These are phyloP conservation scores for Carex sylvatica DNA, from an alignment of 202 grass and related monocot species.

Conservation along the genomic window DNA sequence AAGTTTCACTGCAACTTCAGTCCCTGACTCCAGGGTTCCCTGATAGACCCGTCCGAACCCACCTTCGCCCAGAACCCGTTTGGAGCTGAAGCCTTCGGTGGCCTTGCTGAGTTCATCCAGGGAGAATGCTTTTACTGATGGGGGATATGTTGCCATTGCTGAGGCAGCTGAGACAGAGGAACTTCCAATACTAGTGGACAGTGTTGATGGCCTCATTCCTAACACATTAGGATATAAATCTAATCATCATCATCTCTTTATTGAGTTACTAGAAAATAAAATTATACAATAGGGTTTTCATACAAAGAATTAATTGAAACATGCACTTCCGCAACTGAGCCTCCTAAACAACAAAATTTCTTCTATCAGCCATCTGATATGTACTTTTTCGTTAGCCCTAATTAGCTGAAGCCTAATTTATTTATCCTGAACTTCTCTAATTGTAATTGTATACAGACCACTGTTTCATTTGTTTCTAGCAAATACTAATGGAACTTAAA, in stretches of 20 bases:
- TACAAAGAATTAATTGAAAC: background rate
- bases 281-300: background rate
- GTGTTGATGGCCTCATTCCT: constrained; percentile 50
- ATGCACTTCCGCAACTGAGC: background rate
- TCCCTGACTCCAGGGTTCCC: constrained; percentile 61
- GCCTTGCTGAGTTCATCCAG: constrained; percentile 74
- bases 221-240: constrained; percentile 6
- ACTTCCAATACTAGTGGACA: constrained; percentile 58
- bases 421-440: constrained; percentile 1
- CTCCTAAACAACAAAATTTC: background rate
- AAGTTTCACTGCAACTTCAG: constrained; percentile 86
- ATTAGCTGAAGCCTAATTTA: background rate
- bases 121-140: constrained; percentile 65
- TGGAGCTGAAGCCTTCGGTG: constrained; percentile 69
- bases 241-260: background rate
- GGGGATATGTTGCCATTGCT: constrained; percentile 42
- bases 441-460: background rate
- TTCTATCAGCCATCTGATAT: background rate
- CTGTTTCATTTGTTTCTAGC: constrained; percentile 4
- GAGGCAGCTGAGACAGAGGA: constrained; percentile 60
- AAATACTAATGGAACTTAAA: background rate
- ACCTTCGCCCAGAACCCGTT: constrained; percentile 75
- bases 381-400: background rate
- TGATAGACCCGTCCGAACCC: constrained; percentile 90
- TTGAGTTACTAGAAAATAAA: background rate